A percentile compares a stretch with the other conserved stretches of the same genome.
phyloP scores from a whole-genome alignment of 1,284 basidiomycete genomes.

The Cryptococcus sp. region DNA sequence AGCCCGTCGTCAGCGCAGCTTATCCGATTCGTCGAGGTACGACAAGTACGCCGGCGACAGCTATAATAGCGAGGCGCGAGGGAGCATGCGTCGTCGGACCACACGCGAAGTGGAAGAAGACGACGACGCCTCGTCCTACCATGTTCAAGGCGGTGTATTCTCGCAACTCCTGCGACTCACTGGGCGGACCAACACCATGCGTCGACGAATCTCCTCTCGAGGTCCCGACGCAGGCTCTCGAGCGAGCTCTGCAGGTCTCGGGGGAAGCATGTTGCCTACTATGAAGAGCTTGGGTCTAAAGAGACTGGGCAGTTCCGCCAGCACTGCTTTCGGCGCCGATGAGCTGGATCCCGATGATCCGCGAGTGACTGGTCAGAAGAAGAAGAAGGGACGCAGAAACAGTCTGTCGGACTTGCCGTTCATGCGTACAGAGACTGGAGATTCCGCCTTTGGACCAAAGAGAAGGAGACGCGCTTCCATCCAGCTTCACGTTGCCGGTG shows the following conservation, averaged over 20 bases:
- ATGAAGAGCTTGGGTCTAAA: conserved; percentile 32
- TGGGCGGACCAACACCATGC: conserved; percentile 24
- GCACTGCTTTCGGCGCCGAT: conserved; percentile 22
- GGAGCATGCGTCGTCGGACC: conserved; percentile 28
- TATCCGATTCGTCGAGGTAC: conserved; percentile 18
- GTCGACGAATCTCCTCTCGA: conserved; percentile 18
- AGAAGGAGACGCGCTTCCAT: conserved; percentile 25
- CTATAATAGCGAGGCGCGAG: background rate
- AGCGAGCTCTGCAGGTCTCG: conserved; percentile 7
- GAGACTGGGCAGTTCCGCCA: conserved; percentile 17
- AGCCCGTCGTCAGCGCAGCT: conserved; percentile 15
- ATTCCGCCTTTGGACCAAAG: conserved; percentile 8
- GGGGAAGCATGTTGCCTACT: conserved; percentile 26
- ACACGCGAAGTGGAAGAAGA: conserved; percentile 33
- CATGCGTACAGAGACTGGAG: conserved; percentile 12
- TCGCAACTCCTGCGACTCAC: conserved; percentile 33
- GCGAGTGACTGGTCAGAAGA: conserved; percentile 32
- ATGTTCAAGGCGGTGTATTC: conserved; percentile 37
- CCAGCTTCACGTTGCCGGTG: conserved; percentile 38
- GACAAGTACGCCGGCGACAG: background rate
- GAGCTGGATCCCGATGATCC: conserved; percentile 40
- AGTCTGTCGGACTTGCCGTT: conserved; percentile 25
- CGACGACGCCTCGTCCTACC: conserved; percentile 16
- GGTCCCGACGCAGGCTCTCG: conserved; percentile 8
- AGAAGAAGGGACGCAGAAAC: conserved; percentile 24